Conservation (phyloP, 1,284 basidiomycete species). For the Ganoderma meredithae region DNA sequence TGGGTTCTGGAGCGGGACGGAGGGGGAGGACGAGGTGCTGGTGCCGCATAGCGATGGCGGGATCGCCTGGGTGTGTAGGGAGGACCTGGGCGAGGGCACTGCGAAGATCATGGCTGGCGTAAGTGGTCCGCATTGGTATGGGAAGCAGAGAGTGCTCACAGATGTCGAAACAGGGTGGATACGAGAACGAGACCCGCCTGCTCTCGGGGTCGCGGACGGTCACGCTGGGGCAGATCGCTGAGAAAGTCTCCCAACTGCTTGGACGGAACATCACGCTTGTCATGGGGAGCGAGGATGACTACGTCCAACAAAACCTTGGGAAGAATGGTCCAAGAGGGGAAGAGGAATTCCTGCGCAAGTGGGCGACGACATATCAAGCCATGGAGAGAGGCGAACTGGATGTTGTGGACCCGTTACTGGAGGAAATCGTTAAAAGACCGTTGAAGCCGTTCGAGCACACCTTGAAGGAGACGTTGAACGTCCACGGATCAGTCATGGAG, state of each 20-base stretch:
- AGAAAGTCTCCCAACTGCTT: constrained; percentile 34
- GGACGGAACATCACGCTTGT: constrained; percentile 35
- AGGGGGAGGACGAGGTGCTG: constrained; percentile 35
- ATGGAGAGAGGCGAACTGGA: constrained; percentile 40
- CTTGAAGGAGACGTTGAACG: constrained; percentile 31
- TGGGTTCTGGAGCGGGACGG: constrained; percentile 39
- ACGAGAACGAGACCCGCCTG: constrained; percentile 40
- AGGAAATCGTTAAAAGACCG: constrained; percentile 38
- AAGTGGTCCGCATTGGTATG: not conserved
- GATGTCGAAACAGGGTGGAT: constrained; percentile 31
- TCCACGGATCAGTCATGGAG: constrained; percentile 24
- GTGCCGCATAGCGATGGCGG: constrained; percentile 41
- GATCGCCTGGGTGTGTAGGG: constrained; percentile 43
- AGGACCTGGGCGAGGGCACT: constrained; percentile 45
- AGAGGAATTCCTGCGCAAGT: constrained; percentile 39
- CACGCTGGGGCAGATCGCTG: constrained; percentile 38
- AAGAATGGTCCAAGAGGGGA: constrained; percentile 31
- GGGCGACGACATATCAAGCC: constrained; percentile 43
- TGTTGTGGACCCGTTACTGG: constrained; percentile 40
- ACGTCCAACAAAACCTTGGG: constrained; percentile 35
- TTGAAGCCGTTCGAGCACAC: constrained; percentile 39
- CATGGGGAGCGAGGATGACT: constrained; percentile 40
- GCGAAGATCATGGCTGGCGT: constrained; percentile 41
- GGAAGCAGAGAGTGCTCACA: not conserved
- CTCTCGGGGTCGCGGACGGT: constrained; percentile 40